These are phyloP conservation scores for Botryobasidium botryosum DNA, from an alignment of 768 basidiomycete species.

Conservation along the genomic window DNA sequence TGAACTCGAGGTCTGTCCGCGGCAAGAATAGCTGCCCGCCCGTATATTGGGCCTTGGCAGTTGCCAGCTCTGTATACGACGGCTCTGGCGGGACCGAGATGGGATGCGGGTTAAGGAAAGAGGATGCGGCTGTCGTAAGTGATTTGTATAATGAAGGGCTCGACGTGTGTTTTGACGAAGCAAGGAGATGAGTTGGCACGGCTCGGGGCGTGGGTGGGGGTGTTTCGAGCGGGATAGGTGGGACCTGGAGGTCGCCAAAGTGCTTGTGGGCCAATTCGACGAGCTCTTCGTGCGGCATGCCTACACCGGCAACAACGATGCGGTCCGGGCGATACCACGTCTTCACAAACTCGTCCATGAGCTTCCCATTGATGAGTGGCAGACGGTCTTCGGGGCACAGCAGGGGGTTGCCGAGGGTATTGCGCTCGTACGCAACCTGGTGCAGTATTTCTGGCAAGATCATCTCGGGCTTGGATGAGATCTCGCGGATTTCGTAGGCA, in stretches of 20 bases:
- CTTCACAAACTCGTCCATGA: constrained; percentile 45
- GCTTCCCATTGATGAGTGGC: constrained; percentile 39
- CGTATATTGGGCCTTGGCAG: constrained; percentile 38
- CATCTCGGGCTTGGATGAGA: constrained; percentile 78
- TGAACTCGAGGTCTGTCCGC: constrained; percentile 51
- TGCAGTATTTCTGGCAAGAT: constrained; percentile 85
- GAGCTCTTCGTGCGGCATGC: constrained; percentile 77
- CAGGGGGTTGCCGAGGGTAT: constrained; percentile 77
- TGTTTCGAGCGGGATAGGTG: constrained; percentile 16
- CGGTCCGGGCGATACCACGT: constrained; percentile 87
- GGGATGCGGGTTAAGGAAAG: constrained; percentile 10
- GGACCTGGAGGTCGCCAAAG: constrained; percentile 48
- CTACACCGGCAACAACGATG: constrained; percentile 90
- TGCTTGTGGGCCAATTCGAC: constrained; percentile 72
- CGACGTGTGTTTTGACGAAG: constrained; percentile 25
- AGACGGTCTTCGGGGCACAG: constrained; percentile 79
- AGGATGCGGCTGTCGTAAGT: constrained; percentile 18
- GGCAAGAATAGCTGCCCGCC: constrained; percentile 66
- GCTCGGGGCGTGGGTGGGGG: constrained; percentile 20
- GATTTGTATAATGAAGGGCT: constrained; percentile 29
- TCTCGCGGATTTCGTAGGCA: constrained; percentile 78
- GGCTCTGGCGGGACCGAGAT: constrained; percentile 4
- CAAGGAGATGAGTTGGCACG: constrained; percentile 41
- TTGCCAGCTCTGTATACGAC: constrained; percentile 18
- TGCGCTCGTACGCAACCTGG: constrained; percentile 58